phyloP scores from a whole-genome alignment of 192 early-diverging fungal genomes.

The Linnemannia zychae region DNA sequence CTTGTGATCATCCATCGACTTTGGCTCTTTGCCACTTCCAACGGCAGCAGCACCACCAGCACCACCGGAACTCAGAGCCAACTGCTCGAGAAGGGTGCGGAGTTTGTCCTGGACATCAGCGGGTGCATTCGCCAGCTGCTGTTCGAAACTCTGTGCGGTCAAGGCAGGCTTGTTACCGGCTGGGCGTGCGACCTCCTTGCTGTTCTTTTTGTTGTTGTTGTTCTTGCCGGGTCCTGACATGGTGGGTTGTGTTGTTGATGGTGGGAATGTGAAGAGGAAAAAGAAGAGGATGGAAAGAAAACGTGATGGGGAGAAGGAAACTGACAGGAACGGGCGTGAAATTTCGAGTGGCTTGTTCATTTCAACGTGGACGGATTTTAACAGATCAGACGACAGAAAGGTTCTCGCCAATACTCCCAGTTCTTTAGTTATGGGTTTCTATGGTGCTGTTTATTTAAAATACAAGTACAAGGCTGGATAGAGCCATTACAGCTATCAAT shows the following conservation, averaged over 20 bases:
- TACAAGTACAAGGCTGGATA: no score
- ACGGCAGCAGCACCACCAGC: slow-evolving; percentile 14
- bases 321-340: background rate
- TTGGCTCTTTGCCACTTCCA: slow-evolving; percentile 44
- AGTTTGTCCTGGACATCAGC: slow-evolving; percentile 53
- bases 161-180: slow-evolving; percentile 11
- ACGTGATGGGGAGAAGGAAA: background rate
- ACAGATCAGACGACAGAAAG: no score
- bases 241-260: background rate
- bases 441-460: no score
- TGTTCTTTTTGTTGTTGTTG: slow-evolving; percentile 22
- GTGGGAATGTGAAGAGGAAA: background rate
- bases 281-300: background rate
- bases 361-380: background rate
- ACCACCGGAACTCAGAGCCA: slow-evolving; percentile 25
- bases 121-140: slow-evolving; percentile 45
- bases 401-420: no score
- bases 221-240: slow-evolving; percentile 39
- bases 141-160: slow-evolving; percentile 36
- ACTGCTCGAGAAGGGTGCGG: slow-evolving; percentile 37
- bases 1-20: slow-evolving; percentile 77
- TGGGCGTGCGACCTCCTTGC: slow-evolving; percentile 11
- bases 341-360: background rate
- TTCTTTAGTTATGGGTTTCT: background rate
- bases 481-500: background rate